A percentile compares a stretch with the other conserved stretches of the same genome.
Conservation (phyloP, 305 asterid genomes). For the Solanum hybrid region DNA sequence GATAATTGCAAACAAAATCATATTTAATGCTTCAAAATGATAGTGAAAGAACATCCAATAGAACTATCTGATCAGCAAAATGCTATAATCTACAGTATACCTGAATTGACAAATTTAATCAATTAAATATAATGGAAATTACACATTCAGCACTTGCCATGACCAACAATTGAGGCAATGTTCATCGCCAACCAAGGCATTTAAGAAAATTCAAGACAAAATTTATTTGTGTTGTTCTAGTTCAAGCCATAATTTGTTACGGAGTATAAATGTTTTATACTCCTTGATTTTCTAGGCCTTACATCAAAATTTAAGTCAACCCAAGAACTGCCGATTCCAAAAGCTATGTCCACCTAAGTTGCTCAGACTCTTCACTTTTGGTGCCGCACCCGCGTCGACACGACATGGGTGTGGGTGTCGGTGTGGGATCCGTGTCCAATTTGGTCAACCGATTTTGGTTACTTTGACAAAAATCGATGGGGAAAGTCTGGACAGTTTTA, state of each 20-base stretch:
- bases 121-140: not conserved
- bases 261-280: not conserved
- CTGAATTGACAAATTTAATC: not conserved
- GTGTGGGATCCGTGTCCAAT: no score
- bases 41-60: not conserved
- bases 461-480: no score
- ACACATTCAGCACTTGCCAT: not conserved
- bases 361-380: no score
- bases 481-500: no score
- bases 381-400: no score
- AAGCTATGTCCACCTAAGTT: not conserved
- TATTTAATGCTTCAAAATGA: not conserved
- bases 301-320: not conserved
- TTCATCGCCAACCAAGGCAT: not conserved
- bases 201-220: not conserved
- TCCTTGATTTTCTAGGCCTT: not conserved
- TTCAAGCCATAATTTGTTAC: not conserved
- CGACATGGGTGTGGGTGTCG: no score
- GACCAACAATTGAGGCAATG: not conserved
- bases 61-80: not conserved
- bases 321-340: not conserved
- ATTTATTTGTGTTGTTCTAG: not conserved
- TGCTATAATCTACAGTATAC: not conserved
- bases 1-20: not conserved
- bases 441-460: no score